phyloP scores from a whole-genome alignment of 768 basidiomycete species.

The Royoungia palumana region DNA sequence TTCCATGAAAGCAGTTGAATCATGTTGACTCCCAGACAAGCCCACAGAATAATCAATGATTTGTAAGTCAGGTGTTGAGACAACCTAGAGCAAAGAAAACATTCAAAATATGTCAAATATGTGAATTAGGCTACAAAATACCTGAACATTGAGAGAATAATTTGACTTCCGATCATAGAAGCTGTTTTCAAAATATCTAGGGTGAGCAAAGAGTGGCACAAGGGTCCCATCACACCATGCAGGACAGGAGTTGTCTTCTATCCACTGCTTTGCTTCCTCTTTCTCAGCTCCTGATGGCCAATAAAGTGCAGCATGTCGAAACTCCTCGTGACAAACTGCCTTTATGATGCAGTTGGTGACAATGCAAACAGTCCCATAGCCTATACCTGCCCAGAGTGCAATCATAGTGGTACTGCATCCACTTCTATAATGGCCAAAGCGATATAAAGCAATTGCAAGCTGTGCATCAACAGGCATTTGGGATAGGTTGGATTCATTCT shows the following conservation, averaged over 20 bases:
- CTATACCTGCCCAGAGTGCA: not conserved
- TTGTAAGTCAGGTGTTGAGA: constrained; percentile 6
- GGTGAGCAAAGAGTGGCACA: constrained; percentile 31
- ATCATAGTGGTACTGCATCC: not conserved
- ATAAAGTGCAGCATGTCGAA: not conserved
- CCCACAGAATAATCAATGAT: constrained; percentile 34
- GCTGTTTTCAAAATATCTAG: constrained; percentile 32
- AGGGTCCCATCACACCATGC: constrained; percentile 38
- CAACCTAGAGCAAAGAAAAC: constrained; percentile 12
- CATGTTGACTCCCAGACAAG: constrained; percentile 32
- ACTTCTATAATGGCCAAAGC: not conserved
- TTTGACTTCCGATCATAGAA: constrained; percentile 25
- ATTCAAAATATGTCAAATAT: too few species aligned
- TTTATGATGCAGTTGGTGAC: not conserved
- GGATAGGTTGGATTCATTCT: too few species aligned
- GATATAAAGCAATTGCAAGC: too few species aligned
- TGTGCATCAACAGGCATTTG: too few species aligned
- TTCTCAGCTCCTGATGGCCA: constrained; percentile 16
- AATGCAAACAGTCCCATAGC: not conserved
- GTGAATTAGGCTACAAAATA: not conserved
- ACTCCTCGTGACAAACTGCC: not conserved
- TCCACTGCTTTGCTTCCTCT: constrained; percentile 37
- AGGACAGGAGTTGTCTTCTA: constrained; percentile 32
- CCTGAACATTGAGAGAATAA: constrained; percentile 1
- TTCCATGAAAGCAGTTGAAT: constrained; percentile 31